phyloP scores from a whole-genome alignment of 495 filamentous ascomycete species.

The Hypoxylon perforatum region DNA sequence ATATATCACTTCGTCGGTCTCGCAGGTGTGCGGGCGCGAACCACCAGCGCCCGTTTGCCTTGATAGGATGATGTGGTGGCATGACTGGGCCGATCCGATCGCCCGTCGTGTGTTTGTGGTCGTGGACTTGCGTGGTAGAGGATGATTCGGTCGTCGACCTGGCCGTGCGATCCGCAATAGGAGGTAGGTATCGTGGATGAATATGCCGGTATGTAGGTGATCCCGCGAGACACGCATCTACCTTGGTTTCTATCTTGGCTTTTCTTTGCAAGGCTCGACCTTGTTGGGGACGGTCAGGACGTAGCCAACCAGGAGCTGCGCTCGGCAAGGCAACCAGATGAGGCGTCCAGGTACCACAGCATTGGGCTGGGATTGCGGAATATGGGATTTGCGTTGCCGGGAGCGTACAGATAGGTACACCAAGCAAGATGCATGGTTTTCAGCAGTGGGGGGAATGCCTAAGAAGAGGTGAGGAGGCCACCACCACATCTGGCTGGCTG shows the following conservation, averaged over 20 bases:
- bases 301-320: slow-evolving; percentile 33
- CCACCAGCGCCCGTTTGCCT: slow-evolving; percentile 8
- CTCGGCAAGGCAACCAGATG: slow-evolving; percentile 34
- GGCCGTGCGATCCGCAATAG: slow-evolving; percentile 15
- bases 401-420: slow-evolving; percentile 27
- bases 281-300: slow-evolving; percentile 25
- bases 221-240: slow-evolving; percentile 19
- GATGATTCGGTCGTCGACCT: slow-evolving; percentile 8
- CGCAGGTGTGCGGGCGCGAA: slow-evolving; percentile 7
- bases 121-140: slow-evolving; percentile 5
- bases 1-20: slow-evolving; percentile 28
- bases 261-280: slow-evolving; percentile 41
- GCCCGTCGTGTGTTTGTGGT: slow-evolving; percentile 18
- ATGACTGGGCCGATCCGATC: slow-evolving; percentile 25
- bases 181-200: too few relatives aligned
- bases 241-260: too few relatives aligned
- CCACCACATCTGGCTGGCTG: slow-evolving; percentile 1
- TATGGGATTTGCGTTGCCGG: slow-evolving; percentile 23
- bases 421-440: slow-evolving; percentile 20
- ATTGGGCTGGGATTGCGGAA: slow-evolving; percentile 29
- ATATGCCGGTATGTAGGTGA: too few relatives aligned
- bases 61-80: slow-evolving; percentile 42
- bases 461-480: background rate
- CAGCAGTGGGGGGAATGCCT: background rate
- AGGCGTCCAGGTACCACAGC: slow-evolving; percentile 38